phyloP scores from a whole-genome alignment of 1,284 basidiomycete species.

The Ganoderma meredithae region DNA sequence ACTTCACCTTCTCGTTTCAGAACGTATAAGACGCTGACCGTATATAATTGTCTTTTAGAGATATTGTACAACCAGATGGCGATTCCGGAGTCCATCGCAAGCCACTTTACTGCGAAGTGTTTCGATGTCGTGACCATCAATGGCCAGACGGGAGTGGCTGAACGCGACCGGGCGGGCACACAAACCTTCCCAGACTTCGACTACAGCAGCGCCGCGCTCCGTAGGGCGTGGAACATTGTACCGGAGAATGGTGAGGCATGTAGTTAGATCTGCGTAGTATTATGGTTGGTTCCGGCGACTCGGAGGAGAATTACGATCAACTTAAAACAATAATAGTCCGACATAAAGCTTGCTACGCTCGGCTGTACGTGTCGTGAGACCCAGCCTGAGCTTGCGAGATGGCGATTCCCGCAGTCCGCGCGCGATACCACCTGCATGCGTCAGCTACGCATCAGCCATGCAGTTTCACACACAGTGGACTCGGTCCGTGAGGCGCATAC shows the following conservation, averaged over 20 bases:
- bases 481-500: background rate
- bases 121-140: background rate
- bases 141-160: no score
- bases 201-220: background rate
- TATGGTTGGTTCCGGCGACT: no score
- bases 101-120: background rate
- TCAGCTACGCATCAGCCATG: background rate
- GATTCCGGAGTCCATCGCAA: background rate
- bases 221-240: background rate
- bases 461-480: background rate
- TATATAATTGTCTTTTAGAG: background rate
- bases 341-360: no score
- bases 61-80: background rate
- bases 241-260: background rate
- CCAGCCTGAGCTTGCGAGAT: conserved; percentile 53
- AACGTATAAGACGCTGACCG: background rate
- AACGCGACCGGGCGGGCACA: background rate
- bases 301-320: no score
- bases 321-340: no score
- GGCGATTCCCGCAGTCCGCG: conserved; percentile 42
- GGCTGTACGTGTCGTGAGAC: no score
- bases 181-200: background rate
- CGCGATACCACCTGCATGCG: conserved; percentile 46
- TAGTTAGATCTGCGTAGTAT: background rate
- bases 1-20: no score